Evolutionary conservation across 177 flowering plant species (phyloP), one percentile per base, ranked within the genome.

Genomic region (Telopea speciosissima): DNA sequence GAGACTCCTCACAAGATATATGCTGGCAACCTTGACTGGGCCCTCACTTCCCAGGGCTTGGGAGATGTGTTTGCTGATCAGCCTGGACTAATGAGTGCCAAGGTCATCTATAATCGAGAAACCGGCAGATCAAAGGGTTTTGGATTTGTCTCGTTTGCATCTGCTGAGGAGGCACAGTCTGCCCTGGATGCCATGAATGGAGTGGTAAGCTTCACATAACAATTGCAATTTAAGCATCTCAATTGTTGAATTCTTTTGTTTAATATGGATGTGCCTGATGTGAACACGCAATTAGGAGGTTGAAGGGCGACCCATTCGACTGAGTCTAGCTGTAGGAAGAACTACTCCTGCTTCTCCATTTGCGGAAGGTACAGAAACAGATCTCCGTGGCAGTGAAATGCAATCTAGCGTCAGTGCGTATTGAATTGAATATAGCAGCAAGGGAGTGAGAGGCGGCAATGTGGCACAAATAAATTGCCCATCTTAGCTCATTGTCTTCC

Each of bases 11-110:
- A 92, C 85, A 95, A 95, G 77, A 74, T 95, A 65, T 95, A 95
- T 82, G 97, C 89, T 14, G 99, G 97, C 62, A 95, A 95, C 73
- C 97, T 95, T 19, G 79, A 83, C 33, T 95, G 99, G 99, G 65
- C 71, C 54, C 73, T 95, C 31, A 89, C 89, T 40, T 93, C 98
- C 3, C 81, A 92, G 64, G 86, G 72, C 64, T 90, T 92, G 9
- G 81, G 80, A 79, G 86, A 88, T 49, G 87, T 84, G 64, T 90
- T 92, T 77, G 84, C 78, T 0, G 78, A 72, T 24, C 89, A 86
- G 72, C 89, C 85, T 16, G 97, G 97, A 16, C 28, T 89, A 6
- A 59, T 90, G 76, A 85, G 93, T 77, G 97, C 97, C 71, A 95
- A 82, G 77, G 87, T 92, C 63, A 77, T 88, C 67, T 90, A 83